Conservation (phyloP, 129 eudicot species). For the Centaurea solstitialis region DNA sequence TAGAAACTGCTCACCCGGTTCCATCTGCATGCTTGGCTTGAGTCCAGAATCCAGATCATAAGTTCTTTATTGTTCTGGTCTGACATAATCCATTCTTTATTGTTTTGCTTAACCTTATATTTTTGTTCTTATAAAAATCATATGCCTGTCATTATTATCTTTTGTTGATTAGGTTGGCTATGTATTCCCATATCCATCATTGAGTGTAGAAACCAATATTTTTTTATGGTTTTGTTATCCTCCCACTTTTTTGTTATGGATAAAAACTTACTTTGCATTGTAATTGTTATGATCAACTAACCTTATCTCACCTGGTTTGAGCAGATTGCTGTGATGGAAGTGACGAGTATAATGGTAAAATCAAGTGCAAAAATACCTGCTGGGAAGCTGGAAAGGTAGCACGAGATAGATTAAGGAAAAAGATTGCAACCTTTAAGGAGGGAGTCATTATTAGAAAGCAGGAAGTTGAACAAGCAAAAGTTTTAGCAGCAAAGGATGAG, state of each 20-base stretch:
- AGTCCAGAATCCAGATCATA: too few species aligned
- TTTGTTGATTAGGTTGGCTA: constrained; percentile 11
- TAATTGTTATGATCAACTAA: constrained; percentile 12
- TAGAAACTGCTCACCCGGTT: not conserved
- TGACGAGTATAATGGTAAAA: constrained; percentile 89
- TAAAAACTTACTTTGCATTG: constrained; percentile 9
- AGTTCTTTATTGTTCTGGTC: too few species aligned
- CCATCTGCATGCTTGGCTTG: too few species aligned
- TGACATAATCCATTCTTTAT: not conserved
- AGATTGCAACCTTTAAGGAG: constrained; percentile 74
- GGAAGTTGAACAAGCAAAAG: constrained; percentile 74
- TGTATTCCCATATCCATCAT: not conserved
- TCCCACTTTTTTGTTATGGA: not conserved
- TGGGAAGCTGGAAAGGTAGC: constrained; percentile 99
- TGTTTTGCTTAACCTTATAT: not conserved
- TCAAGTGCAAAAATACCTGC: constrained; percentile 83
- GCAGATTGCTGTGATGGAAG: constrained; percentile 99
- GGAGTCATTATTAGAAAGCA: constrained; percentile 63
- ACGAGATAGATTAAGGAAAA: constrained; percentile 77
- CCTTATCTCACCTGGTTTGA: constrained; percentile 22
- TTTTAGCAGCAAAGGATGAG: constrained; percentile 70
- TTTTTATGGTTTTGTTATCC: not conserved
- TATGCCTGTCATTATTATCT: not conserved
- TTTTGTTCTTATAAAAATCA: not conserved
- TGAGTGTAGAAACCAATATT: not conserved